Evolutionary conservation across 192 early-diverging fungal genomes (phyloP).

Genomic region (Backusella australiensis): DNA sequence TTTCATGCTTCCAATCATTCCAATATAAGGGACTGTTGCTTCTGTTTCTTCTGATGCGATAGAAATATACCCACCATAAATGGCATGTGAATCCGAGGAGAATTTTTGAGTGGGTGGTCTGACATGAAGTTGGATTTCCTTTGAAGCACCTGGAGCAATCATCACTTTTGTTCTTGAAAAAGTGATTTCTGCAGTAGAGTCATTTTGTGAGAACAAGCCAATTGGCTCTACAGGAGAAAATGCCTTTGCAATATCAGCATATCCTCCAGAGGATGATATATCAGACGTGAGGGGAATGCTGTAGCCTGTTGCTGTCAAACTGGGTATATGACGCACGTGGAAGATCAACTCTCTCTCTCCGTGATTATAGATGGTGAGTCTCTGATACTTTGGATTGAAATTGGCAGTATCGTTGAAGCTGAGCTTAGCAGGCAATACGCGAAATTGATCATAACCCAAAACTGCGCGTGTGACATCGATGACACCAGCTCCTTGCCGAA

Average conservation of each 20-base stretch:
- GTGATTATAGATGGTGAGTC: constrained; percentile 41
- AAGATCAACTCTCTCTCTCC: constrained; percentile 21
- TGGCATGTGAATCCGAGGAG: constrained; percentile 9
- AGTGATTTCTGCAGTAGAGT: neutral
- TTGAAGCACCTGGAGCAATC: neutral
- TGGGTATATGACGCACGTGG: constrained; percentile 30
- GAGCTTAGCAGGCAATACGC: constrained; percentile 42
- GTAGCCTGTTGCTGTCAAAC: constrained; percentile 37
- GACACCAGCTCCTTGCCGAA: constrained; percentile 51
- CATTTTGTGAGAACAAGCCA: neutral
- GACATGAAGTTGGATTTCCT: neutral
- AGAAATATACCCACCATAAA: constrained; percentile 45
- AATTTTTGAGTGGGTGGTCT: constrained; percentile 26
- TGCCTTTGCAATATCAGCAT: neutral
- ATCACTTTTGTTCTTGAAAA: neutral
- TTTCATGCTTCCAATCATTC: constrained; percentile 40
- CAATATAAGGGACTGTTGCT: constrained; percentile 40
- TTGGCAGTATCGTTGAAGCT: constrained; percentile 46
- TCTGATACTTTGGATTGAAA: constrained; percentile 17
- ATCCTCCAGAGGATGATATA: neutral
- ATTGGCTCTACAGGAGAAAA: constrained; percentile 15
- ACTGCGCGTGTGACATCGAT: constrained; percentile 41
- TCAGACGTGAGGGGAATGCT: neutral
- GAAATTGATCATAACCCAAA: constrained; percentile 12
- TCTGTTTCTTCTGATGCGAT: constrained; percentile 10